Evolutionary conservation across 1,139 yeast genomes (phyloP).

Genomic region (Sugiyamaella neomexicana): DNA sequence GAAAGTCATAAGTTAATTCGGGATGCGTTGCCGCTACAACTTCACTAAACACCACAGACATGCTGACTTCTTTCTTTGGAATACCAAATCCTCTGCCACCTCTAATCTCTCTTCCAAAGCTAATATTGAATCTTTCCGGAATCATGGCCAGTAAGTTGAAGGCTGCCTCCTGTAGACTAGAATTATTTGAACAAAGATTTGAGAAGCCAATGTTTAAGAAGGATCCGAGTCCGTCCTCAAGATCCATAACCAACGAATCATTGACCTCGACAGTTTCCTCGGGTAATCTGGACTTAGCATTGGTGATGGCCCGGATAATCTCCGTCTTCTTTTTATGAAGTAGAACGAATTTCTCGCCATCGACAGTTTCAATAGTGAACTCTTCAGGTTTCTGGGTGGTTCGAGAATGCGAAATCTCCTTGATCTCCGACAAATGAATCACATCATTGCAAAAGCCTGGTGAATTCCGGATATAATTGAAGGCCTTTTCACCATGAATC

Average conservation of each 20-base stretch:
- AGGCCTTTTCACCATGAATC: slow-evolving; percentile 50
- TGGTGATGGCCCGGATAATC: slow-evolving; percentile 33
- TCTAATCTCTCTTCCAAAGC: slow-evolving; percentile 58
- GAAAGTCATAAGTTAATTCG: slow-evolving; percentile 59
- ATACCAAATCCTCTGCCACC: slow-evolving; percentile 66
- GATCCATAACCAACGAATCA: slow-evolving; percentile 22
- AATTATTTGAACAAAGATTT: slow-evolving; percentile 61
- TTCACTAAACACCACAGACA: slow-evolving; percentile 61
- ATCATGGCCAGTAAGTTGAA: slow-evolving; percentile 65
- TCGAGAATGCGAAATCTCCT: slow-evolving; percentile 45
- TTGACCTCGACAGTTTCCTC: slow-evolving; percentile 19
- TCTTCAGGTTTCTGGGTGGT: slow-evolving; percentile 54
- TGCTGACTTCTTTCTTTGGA: slow-evolving; percentile 68
- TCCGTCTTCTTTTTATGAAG: slow-evolving; percentile 28
- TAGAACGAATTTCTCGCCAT: slow-evolving; percentile 24
- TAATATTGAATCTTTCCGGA: slow-evolving; percentile 58
- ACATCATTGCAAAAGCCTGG: slow-evolving; percentile 34
- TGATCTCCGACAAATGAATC: slow-evolving; percentile 41
- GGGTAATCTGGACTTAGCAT: slow-evolving; percentile 29
- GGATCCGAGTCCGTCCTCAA: slow-evolving; percentile 34
- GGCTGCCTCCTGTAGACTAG: slow-evolving; percentile 62
- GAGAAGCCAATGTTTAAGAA: slow-evolving; percentile 65
- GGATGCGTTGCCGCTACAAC: slow-evolving; percentile 60
- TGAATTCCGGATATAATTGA: slow-evolving; percentile 47
- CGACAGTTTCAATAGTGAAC: slow-evolving; percentile 55